Percentiles rank a stretch among this genome's conserved stretches.
Conservation (phyloP, 805 yeast genomes). For the Saturnispora saitoi region DNA sequence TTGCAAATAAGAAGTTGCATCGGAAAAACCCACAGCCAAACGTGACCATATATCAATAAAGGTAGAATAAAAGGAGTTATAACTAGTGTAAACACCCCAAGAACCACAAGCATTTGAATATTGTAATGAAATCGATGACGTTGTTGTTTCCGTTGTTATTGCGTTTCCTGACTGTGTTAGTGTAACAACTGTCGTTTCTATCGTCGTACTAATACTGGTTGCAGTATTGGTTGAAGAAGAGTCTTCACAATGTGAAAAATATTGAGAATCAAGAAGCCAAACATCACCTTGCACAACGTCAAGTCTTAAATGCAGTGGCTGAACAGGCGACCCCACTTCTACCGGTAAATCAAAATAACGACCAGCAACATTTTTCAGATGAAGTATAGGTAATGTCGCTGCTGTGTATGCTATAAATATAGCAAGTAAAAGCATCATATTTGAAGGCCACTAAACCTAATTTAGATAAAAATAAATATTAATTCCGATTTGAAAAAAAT, state of each 20-base stretch:
- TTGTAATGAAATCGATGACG: constrained; percentile 2
- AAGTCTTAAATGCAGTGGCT: constrained; percentile 20
- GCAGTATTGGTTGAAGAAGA: not conserved
- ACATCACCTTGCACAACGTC: constrained; percentile 23
- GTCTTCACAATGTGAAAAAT: constrained; percentile 18
- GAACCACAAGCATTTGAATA: constrained; percentile 17
- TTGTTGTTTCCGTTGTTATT: not conserved
- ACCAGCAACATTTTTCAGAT: not conserved
- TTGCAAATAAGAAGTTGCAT: constrained; percentile 14
- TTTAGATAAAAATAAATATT: no score
- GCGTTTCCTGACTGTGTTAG: not conserved
- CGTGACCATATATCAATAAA: constrained; percentile 11
- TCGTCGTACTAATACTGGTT: not conserved
- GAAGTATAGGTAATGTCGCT: constrained; percentile 6
- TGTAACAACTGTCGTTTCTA: not conserved
- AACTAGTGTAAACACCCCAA: constrained; percentile 20
- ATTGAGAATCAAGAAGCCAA: constrained; percentile 24
- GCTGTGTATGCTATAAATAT: not conserved
- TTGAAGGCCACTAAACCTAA: not conserved
- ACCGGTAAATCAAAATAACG: constrained; percentile 20
- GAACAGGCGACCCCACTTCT: constrained; percentile 20
- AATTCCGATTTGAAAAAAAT: no score
- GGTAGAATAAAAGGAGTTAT: constrained; percentile 13
- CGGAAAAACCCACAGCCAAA: constrained; percentile 9
- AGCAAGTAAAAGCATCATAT: not conserved